Conservation (phyloP, 305 asterid species). For the Fraxinus sp. region DNA sequence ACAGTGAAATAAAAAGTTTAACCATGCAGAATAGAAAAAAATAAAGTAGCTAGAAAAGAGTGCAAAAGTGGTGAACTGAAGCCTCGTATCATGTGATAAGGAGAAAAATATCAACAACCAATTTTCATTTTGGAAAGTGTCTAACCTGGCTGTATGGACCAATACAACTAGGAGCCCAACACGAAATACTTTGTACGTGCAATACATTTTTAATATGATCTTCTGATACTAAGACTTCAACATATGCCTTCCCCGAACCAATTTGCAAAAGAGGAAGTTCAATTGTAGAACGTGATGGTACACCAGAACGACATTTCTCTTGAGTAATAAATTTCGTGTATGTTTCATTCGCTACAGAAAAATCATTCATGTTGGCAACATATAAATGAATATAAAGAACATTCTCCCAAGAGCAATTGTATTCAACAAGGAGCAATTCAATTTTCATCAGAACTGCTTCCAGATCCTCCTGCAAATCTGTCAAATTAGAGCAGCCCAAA, state of each 20-base stretch:
- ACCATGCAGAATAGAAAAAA: not conserved
- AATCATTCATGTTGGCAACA: conserved; percentile 73
- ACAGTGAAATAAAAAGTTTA: not conserved
- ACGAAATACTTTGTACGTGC: conserved; percentile 93
- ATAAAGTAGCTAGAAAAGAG: not conserved
- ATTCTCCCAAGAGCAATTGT: conserved; percentile 76
- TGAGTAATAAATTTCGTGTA: conserved; percentile 79
- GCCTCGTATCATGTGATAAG: conserved; percentile 4
- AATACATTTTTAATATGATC: conserved; percentile 73
- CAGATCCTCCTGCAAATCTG: conserved; percentile 73
- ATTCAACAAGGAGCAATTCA: conserved; percentile 56
- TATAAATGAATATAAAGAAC: conserved; percentile 86
- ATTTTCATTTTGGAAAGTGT: conserved; percentile 6
- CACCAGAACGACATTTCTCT: conserved; percentile 87
- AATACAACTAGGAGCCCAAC: conserved; percentile 99
- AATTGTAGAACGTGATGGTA: conserved; percentile 88
- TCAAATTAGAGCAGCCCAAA: conserved; percentile 26
- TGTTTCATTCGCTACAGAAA: conserved; percentile 66
- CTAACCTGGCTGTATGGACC: conserved; percentile 98
- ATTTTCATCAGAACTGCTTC: conserved; percentile 56
- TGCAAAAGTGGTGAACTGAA: not conserved
- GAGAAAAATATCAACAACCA: conserved; percentile 14
- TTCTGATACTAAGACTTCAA: conserved; percentile 79
- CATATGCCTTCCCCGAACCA: conserved; percentile 79
- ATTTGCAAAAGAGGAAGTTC: conserved; percentile 82